These are phyloP conservation scores for Monilinia laxa DNA, from an alignment of 2,329 filamentous ascomycete species.

Conservation along the genomic window DNA sequence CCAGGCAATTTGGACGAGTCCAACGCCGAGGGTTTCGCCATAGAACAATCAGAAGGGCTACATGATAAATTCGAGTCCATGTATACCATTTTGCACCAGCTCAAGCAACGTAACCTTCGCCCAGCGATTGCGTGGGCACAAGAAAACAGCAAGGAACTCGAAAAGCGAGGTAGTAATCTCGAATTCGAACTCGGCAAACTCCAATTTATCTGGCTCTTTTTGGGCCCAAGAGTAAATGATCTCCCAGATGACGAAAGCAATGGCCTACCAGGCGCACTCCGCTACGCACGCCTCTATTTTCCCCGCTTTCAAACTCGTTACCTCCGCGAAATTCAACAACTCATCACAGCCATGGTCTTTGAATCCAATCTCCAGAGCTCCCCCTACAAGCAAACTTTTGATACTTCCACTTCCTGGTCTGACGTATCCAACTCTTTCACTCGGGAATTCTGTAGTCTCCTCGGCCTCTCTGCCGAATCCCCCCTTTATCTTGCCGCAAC, in stretches of 20 bases:
- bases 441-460: constrained; percentile 87
- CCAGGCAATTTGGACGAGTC: constrained; percentile 30
- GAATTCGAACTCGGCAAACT: constrained; percentile 92
- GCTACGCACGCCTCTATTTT: constrained; percentile 76
- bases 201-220: constrained; percentile 87
- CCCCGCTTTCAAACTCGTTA: constrained; percentile 72
- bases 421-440: constrained; percentile 87
- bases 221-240: constrained; percentile 56
- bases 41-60: constrained; percentile 64
- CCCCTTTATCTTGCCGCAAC: constrained; percentile 91
- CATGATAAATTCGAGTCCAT: constrained; percentile 81
- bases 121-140: constrained; percentile 89
- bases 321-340: constrained; percentile 73
- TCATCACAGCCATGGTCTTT: constrained; percentile 80
- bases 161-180: constrained; percentile 82
- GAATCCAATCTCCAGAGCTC: constrained; percentile 70
- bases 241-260: constrained; percentile 55
- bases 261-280: constrained; percentile 64
- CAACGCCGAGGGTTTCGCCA: constrained; percentile 47
- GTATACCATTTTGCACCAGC: constrained; percentile 81
- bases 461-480: constrained; percentile 86
- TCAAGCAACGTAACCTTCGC: constrained; percentile 71
- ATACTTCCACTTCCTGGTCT: constrained; percentile 72
- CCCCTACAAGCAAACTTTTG: constrained; percentile 78
- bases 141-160: constrained; percentile 66